Percentiles rank a stretch among this genome's conserved stretches.
Conservation (phyloP, 2,329 filamentous ascomycete genomes). For the Aureobasidium pullulans region DNA sequence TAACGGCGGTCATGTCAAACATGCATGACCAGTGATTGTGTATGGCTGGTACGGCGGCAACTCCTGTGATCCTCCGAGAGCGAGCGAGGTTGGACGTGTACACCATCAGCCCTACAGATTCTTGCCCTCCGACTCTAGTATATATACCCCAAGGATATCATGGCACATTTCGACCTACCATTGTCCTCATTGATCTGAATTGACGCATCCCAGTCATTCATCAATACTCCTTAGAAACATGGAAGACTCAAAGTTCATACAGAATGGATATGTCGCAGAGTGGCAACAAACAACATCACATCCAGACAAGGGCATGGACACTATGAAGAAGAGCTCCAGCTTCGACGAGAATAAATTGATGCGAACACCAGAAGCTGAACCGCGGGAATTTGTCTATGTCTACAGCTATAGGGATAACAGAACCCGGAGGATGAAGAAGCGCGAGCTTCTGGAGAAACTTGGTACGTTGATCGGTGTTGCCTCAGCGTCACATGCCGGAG, state of each 20-base stretch:
- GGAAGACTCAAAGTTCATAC: not conserved
- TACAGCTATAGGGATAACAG: constrained; percentile 4
- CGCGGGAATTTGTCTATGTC: constrained; percentile 2
- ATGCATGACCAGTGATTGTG: not conserved
- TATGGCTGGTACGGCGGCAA: not conserved
- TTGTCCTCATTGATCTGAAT: not conserved
- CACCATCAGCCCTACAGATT: no score
- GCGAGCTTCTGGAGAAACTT: not conserved
- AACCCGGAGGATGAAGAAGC: not conserved
- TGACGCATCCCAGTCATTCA: not conserved
- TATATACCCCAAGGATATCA: not conserved
- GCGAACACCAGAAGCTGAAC: not conserved
- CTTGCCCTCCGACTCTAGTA: not conserved
- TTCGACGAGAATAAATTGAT: not conserved
- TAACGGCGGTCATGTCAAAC: not conserved
- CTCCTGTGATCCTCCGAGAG: not conserved
- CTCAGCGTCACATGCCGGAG: not conserved
- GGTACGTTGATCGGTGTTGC: not conserved
- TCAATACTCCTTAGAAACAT: not conserved
- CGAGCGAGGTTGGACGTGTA: not conserved
- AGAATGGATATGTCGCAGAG: no score
- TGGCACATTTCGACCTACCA: not conserved
- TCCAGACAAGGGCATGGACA: not conserved
- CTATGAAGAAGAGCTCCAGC: not conserved
- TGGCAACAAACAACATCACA: not conserved